Evolutionary conservation across 2,329 filamentous ascomycete species (phyloP).

Genomic region (Aureobasidium sp.): DNA sequence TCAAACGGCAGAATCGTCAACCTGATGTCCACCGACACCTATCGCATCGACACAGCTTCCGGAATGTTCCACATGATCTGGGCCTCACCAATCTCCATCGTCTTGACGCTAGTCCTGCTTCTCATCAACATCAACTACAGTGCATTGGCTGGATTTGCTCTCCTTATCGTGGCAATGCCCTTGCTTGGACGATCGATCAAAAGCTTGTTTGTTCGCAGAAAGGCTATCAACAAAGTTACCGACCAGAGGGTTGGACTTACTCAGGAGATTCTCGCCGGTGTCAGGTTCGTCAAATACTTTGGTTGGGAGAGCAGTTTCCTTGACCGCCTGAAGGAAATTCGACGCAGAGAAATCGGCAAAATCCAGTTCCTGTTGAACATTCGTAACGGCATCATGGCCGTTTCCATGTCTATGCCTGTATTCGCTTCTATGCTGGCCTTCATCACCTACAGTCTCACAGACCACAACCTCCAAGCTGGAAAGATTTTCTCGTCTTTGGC

Average conservation of each 20-base stretch:
- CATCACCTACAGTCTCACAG: slow-evolving; percentile 62
- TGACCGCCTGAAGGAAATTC: slow-evolving; percentile 62
- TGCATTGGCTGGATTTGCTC: slow-evolving; percentile 75
- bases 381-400: slow-evolving; percentile 73
- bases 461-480: slow-evolving; percentile 62
- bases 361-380: slow-evolving; percentile 78
- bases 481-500: slow-evolving; percentile 87
- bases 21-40: slow-evolving; percentile 90
- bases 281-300: slow-evolving; percentile 93
- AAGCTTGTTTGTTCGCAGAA: slow-evolving; percentile 64
- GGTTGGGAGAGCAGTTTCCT: slow-evolving; percentile 90
- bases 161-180: slow-evolving; percentile 71
- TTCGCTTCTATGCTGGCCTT: slow-evolving; percentile 95
- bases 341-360: slow-evolving; percentile 67
- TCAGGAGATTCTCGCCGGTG: slow-evolving; percentile 83
- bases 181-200: slow-evolving; percentile 69
- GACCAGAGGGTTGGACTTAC: slow-evolving; percentile 86
- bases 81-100: slow-evolving; percentile 70
- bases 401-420: slow-evolving; percentile 78
- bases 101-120: slow-evolving; percentile 71
- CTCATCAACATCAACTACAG: slow-evolving; percentile 84
- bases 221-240: slow-evolving; percentile 82
- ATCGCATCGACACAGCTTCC: slow-evolving; percentile 80
- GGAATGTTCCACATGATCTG: slow-evolving; percentile 87
- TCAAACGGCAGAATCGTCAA: slow-evolving; percentile 87